phyloP scores from a whole-genome alignment of 192 early-diverging fungal species.

The Thoreauomyces humboldtii region DNA sequence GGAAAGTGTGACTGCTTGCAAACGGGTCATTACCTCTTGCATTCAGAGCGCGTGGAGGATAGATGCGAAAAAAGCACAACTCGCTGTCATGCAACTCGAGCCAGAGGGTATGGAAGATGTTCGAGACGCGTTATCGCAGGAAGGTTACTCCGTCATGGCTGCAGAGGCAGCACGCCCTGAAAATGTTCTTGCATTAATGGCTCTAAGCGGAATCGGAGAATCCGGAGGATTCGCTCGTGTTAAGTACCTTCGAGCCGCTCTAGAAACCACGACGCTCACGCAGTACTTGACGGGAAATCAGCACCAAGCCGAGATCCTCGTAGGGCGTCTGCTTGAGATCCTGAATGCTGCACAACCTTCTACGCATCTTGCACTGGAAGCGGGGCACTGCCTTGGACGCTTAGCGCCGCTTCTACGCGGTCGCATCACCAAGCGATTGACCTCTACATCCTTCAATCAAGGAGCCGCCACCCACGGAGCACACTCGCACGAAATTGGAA shows the following conservation, averaged over 20 bases:
- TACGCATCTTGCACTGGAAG: background rate
- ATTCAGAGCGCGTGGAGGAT: background rate
- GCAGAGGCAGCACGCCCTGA: no score
- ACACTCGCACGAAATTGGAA: background rate
- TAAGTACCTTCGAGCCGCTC: slow-evolving; percentile 14
- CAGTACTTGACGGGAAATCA: background rate
- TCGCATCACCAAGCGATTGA: background rate
- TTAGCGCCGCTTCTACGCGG: background rate
- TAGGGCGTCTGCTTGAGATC: slow-evolving; percentile 4
- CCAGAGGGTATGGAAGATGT: background rate
- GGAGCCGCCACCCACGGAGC: background rate
- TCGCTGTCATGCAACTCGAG: slow-evolving; percentile 25
- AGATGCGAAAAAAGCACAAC: background rate
- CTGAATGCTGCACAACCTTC: background rate
- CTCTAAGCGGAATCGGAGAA: no score
- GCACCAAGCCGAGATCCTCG: background rate
- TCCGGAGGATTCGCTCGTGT: slow-evolving; percentile 4
- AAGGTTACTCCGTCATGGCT: no score
- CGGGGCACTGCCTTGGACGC: slow-evolving; percentile 5
- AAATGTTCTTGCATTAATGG: no score
- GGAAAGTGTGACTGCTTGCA: background rate
- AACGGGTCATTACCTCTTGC: background rate
- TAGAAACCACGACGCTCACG: background rate
- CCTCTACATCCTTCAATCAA: background rate
- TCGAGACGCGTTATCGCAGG: no score